Conservation (phyloP, 768 basidiomycete species). For the Strobilomyces confusus region DNA sequence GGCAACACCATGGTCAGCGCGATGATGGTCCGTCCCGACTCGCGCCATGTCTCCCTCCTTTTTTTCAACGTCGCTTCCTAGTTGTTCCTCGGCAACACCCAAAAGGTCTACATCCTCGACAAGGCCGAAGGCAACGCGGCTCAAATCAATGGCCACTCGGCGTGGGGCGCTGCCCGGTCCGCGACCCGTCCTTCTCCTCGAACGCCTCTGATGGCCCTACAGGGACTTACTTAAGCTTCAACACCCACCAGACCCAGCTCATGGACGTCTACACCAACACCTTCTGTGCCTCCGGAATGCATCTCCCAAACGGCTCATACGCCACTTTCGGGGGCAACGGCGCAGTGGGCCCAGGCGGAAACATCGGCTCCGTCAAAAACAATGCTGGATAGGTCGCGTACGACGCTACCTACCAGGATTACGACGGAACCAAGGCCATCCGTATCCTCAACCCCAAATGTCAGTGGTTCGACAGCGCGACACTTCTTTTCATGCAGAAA, state of each 20-base stretch:
- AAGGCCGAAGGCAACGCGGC: conserved; percentile 79
- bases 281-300: conserved; percentile 82
- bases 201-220: neutral
- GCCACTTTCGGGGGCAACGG: conserved; percentile 76
- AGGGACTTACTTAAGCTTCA: conserved; percentile 31
- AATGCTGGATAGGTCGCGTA: conserved; percentile 45
- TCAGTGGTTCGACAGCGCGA: conserved; percentile 69
- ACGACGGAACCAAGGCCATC: conserved; percentile 75
- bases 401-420: conserved; percentile 72
- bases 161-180: conserved; percentile 70
- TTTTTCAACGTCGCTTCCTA: conserved; percentile 25
- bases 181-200: neutral
- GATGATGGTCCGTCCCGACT: conserved; percentile 46
- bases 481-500: conserved; percentile 59
- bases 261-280: conserved; percentile 55
- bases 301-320: conserved; percentile 75
- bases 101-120: conserved; percentile 89
- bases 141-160: conserved; percentile 63
- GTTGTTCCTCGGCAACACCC: conserved; percentile 77
- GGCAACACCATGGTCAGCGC: conserved; percentile 43
- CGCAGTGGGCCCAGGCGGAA: conserved; percentile 65
- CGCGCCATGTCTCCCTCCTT: neutral
- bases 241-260: conserved; percentile 15
- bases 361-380: conserved; percentile 48
- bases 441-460: conserved; percentile 81